Evolutionary conservation across 2,329 filamentous ascomycete species (phyloP).

Genomic region (Thielaviopsis punctulata): DNA sequence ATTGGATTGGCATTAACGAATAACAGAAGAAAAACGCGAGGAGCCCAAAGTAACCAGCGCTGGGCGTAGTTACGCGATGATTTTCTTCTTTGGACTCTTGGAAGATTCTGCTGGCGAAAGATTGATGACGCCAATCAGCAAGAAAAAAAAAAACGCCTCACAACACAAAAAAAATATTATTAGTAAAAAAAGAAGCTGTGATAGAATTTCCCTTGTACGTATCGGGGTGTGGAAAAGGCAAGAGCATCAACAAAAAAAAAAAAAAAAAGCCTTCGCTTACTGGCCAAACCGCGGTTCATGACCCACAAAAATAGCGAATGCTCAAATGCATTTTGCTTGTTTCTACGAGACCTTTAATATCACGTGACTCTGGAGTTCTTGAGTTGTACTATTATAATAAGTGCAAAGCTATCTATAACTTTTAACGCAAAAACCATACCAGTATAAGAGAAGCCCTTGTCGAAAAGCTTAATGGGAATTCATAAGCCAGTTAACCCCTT

Average conservation of each 20-base stretch:
- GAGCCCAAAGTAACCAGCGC: background rate
- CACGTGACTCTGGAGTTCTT: background rate
- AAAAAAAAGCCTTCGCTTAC: constrained; percentile 10
- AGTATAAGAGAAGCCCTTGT: background rate
- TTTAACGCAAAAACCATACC: background rate
- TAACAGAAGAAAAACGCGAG: background rate
- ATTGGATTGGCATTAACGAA: background rate
- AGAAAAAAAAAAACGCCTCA: background rate
- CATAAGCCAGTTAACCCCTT: too few species aligned
- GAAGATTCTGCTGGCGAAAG: background rate
- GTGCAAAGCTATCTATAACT: too few species aligned
- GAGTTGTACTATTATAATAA: background rate
- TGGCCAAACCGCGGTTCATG: constrained; percentile 3
- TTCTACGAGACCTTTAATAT: too few species aligned
- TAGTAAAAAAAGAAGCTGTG: constrained; percentile 11
- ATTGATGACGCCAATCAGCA: background rate
- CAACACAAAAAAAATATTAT: constrained; percentile 1
- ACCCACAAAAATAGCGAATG: constrained; percentile 6
- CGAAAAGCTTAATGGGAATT: background rate
- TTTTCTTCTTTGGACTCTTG: background rate
- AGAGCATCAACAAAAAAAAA: constrained; percentile 10
- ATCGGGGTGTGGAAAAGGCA: constrained; percentile 7
- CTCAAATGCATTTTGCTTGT: too few species aligned
- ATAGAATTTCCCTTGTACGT: constrained; percentile 11
- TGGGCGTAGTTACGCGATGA: background rate